A percentile compares a stretch with the other conserved stretches of the same genome.
Evolutionary conservation across 1,139 yeast genomes (phyloP).

Genomic region (Yamadazyma sp.): DNA sequence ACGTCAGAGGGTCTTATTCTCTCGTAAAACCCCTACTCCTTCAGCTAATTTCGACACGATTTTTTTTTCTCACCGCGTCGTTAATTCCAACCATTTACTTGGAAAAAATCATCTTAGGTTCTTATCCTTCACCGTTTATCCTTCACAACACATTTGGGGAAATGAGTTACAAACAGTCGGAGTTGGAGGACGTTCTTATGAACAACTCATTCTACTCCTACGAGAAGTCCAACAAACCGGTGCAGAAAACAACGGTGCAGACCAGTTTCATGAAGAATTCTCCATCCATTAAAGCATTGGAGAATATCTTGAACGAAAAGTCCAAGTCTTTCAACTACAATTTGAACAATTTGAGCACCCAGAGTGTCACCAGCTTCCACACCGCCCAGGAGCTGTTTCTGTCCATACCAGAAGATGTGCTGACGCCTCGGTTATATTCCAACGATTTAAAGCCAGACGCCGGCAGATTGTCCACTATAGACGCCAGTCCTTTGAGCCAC

Average conservation of each 20-base stretch:
- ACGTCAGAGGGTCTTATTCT: too few species aligned
- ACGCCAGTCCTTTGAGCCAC: constrained; percentile 15
- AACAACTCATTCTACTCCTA: constrained; percentile 17
- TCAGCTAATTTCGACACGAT: background rate
- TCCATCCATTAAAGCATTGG: constrained; percentile 57
- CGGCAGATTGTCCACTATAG: constrained; percentile 9
- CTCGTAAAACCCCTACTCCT: background rate
- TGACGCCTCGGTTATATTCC: background rate
- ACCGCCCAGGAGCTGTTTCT: constrained; percentile 12
- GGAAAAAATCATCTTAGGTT: background rate
- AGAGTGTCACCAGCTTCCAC: constrained; percentile 13
- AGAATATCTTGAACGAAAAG: constrained; percentile 41
- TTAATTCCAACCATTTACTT: background rate
- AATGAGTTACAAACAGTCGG: constrained; percentile 8
- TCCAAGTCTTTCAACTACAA: constrained; percentile 18
- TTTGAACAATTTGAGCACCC: constrained; percentile 13
- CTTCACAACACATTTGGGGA: background rate
- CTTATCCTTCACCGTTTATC: background rate
- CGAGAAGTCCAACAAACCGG: constrained; percentile 9
- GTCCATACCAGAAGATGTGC: background rate
- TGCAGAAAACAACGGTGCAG: constrained; percentile 12
- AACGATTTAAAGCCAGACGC: background rate
- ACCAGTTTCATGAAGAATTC: constrained; percentile 53
- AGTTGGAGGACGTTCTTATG: constrained; percentile 16
- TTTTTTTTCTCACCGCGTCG: constrained; percentile 3